phyloP scores from a whole-genome alignment of 805 yeast species.

The Candida tammaniensis region DNA sequence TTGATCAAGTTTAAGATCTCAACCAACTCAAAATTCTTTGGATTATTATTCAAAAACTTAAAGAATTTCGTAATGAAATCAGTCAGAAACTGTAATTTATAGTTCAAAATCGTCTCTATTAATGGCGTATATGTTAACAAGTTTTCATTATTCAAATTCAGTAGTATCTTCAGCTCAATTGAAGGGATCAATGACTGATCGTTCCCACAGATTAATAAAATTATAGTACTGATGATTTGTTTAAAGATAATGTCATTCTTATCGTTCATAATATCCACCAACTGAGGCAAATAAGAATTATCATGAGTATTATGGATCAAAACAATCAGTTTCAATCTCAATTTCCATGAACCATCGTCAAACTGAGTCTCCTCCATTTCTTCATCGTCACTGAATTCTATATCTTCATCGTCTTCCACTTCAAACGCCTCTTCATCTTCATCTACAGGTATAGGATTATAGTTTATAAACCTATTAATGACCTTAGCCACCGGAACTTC shows the following conservation, averaged over 20 bases:
- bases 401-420: slow-evolving; percentile 36
- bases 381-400: slow-evolving; percentile 44
- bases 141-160: slow-evolving; percentile 14
- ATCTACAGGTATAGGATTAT: slow-evolving; percentile 28
- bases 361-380: slow-evolving; percentile 37
- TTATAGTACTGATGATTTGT: slow-evolving; percentile 47
- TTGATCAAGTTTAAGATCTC: slow-evolving; percentile 11
- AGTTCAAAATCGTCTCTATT: slow-evolving; percentile 7
- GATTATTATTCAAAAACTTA: slow-evolving; percentile 8
- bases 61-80: slow-evolving; percentile 8
- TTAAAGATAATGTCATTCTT: slow-evolving; percentile 48
- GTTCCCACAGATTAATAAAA: slow-evolving; percentile 10
- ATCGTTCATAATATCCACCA: slow-evolving; percentile 30
- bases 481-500: slow-evolving; percentile 5
- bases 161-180: slow-evolving; percentile 24
- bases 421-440: slow-evolving; percentile 36
- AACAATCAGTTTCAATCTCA: slow-evolving; percentile 52
- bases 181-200: background rate
- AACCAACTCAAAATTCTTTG: slow-evolving; percentile 11
- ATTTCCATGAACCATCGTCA: slow-evolving; percentile 53
- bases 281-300: slow-evolving; percentile 22
- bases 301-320: slow-evolving; percentile 21
- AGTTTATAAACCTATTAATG: slow-evolving; percentile 21
- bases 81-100: slow-evolving; percentile 6
- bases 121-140: slow-evolving; percentile 8